Evolutionary conservation across 106 monocot genomes (phyloP).

Genomic region (Dendrobium huoshanense): DNA sequence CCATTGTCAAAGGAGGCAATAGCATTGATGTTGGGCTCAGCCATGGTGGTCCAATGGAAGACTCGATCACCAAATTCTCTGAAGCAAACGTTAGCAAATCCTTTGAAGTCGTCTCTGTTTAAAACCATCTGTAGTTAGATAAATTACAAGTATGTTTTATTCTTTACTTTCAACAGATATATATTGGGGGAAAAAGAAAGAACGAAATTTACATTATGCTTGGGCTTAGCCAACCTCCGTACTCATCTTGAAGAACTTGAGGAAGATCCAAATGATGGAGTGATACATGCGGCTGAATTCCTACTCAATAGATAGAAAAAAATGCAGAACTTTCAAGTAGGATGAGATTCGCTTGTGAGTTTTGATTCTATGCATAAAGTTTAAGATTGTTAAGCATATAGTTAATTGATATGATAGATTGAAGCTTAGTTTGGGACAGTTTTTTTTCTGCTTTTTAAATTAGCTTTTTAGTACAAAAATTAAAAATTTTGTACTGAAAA

Average conservation of each 20-base stretch:
- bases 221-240: slow-evolving; percentile 61
- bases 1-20: slow-evolving; percentile 30
- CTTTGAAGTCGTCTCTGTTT: slow-evolving; percentile 45
- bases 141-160: background rate
- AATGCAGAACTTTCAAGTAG: background rate
- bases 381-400: too few relatives aligned
- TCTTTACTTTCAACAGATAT: background rate
- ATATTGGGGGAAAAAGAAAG: background rate
- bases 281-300: slow-evolving; percentile 56
- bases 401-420: too few relatives aligned
- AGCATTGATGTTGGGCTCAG: slow-evolving; percentile 37
- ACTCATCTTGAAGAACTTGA: slow-evolving; percentile 72
- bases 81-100: slow-evolving; percentile 58
- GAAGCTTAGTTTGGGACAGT: too few relatives aligned
- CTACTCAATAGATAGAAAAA: slow-evolving; percentile 11
- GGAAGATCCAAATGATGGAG: slow-evolving; percentile 62
- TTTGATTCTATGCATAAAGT: too few relatives aligned
- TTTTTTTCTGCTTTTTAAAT: too few relatives aligned
- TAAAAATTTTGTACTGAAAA: too few relatives aligned
- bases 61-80: slow-evolving; percentile 62
- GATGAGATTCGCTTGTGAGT: too few relatives aligned
- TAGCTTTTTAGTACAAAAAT: too few relatives aligned
- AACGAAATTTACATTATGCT: slow-evolving; percentile 43
- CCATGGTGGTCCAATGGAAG: slow-evolving; percentile 54
- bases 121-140: background rate